Evolutionary conservation across 805 yeast genomes (phyloP).

Genomic region (Candida endomychidarum): DNA sequence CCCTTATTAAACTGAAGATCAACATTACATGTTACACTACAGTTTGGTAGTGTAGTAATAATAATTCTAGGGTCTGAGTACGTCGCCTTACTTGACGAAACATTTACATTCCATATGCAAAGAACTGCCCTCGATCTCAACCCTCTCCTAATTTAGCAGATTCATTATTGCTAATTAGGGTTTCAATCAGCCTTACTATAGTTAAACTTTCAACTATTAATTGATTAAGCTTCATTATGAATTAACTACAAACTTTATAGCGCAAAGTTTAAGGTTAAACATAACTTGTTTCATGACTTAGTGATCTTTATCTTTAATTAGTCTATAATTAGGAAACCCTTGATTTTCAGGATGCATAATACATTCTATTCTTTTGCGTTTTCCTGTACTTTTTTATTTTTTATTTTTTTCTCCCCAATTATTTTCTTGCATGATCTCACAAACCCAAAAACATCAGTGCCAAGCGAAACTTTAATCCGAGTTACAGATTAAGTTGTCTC

Average conservation of each 20-base stretch:
- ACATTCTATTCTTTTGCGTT: conserved; percentile 3
- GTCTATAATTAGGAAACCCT: neutral
- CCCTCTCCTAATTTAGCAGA: neutral
- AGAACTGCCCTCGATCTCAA: conserved; percentile 1
- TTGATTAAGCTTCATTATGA: too few relatives aligned
- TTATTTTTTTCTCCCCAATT: neutral
- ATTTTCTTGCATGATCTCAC: neutral
- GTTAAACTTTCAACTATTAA: too few relatives aligned
- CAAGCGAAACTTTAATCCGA: conserved; percentile 3
- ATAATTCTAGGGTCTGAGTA: too few relatives aligned
- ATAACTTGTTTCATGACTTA: conserved; percentile 5
- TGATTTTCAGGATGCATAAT: neutral
- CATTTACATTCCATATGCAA: neutral
- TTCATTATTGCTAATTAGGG: neutral
- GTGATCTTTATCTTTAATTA: neutral
- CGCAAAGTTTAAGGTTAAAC: too few relatives aligned
- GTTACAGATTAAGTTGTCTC: neutral
- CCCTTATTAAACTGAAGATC: too few relatives aligned
- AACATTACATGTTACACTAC: too few relatives aligned
- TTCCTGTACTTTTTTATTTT: neutral
- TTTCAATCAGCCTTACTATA: too few relatives aligned
- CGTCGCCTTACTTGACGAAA: too few relatives aligned
- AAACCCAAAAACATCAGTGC: conserved; percentile 2
- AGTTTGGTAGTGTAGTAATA: too few relatives aligned
- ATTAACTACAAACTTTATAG: neutral